Evolutionary conservation across 176 grass and related monocot species (phyloP).

Genomic region (Oryza glumipatula): DNA sequence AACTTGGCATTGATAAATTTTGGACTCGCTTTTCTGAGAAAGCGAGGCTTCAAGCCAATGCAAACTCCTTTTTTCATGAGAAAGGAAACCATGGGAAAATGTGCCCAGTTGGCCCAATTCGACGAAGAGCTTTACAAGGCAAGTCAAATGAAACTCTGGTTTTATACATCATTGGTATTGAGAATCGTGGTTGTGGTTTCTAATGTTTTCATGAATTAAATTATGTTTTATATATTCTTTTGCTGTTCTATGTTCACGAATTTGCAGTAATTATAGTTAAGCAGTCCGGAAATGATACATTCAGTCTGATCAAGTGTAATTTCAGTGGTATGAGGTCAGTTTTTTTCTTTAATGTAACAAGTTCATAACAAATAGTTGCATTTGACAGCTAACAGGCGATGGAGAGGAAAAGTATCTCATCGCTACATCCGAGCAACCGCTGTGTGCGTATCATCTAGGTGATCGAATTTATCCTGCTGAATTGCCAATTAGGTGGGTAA

Average conservation of each 20-base stretch:
- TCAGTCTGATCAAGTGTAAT: background rate
- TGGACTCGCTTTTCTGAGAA: slow-evolving; percentile 72
- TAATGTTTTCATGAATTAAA: background rate
- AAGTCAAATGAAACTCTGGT: slow-evolving; percentile 4
- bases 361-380: slow-evolving; percentile 11
- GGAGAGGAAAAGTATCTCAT: slow-evolving; percentile 96
- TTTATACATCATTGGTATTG: background rate
- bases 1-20: slow-evolving; percentile 91
- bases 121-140: slow-evolving; percentile 97
- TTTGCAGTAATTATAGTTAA: background rate
- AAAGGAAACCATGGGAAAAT: slow-evolving; percentile 96
- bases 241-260: background rate
- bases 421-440: slow-evolving; percentile 88
- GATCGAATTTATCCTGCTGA: slow-evolving; percentile 88
- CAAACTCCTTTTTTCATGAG: slow-evolving; percentile 99
- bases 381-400: slow-evolving; percentile 78
- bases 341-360: background rate
- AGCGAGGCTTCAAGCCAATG: slow-evolving; percentile 61
- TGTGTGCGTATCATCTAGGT: slow-evolving; percentile 90
- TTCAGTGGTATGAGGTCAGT: background rate
- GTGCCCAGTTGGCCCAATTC: slow-evolving; percentile 88
- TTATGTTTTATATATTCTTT: background rate
- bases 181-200: background rate
- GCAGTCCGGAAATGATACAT: background rate
- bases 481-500: slow-evolving; percentile 69